Percentiles rank a stretch among this genome's conserved stretches.
phyloP scores from a whole-genome alignment of 352 stramenopile genomes.

The Phytophthora palmivora region DNA sequence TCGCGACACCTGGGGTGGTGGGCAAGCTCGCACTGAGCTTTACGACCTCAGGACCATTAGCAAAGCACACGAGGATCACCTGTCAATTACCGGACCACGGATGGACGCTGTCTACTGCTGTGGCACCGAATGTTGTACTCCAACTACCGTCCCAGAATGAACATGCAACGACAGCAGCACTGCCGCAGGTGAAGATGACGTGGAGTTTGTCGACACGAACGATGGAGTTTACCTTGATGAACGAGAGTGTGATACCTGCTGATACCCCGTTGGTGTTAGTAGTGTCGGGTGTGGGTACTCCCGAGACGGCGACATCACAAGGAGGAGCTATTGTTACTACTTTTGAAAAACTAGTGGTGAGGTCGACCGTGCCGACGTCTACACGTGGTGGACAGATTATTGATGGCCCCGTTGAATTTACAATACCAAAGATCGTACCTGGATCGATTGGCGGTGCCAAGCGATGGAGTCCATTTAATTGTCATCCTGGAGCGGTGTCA shows the following conservation, averaged over 20 bases:
- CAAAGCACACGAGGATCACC: slow-evolving; percentile 53
- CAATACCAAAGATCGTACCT: slow-evolving; percentile 59
- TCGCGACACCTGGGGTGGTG: slow-evolving; percentile 52
- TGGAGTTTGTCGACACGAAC: slow-evolving; percentile 41
- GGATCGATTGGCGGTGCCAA: slow-evolving; percentile 48
- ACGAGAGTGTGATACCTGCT: slow-evolving; percentile 46
- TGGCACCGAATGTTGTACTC: slow-evolving; percentile 43
- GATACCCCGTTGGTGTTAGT: slow-evolving; percentile 52
- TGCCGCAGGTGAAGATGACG: slow-evolving; percentile 42
- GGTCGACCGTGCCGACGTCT: slow-evolving; percentile 57
- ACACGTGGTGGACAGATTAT: slow-evolving; percentile 72
- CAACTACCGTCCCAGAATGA: slow-evolving; percentile 41
- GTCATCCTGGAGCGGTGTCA: slow-evolving; percentile 49
- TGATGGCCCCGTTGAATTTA: slow-evolving; percentile 56
- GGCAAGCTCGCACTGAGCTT: slow-evolving; percentile 65
- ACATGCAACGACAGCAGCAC: slow-evolving; percentile 12
- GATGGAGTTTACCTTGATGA: slow-evolving; percentile 63
- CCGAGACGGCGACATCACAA: slow-evolving; percentile 55
- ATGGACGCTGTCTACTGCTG: slow-evolving; percentile 45
- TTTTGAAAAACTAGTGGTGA: slow-evolving; percentile 68
- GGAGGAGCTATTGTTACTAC: slow-evolving; percentile 58
- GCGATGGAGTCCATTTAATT: slow-evolving; percentile 72
- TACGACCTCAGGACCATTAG: slow-evolving; percentile 44
- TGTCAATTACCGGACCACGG: slow-evolving; percentile 64
- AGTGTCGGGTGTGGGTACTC: slow-evolving; percentile 63